These are phyloP conservation scores for Macrolepiota fuliginosa DNA, from an alignment of 768 basidiomycete genomes.

Conservation along the genomic window DNA sequence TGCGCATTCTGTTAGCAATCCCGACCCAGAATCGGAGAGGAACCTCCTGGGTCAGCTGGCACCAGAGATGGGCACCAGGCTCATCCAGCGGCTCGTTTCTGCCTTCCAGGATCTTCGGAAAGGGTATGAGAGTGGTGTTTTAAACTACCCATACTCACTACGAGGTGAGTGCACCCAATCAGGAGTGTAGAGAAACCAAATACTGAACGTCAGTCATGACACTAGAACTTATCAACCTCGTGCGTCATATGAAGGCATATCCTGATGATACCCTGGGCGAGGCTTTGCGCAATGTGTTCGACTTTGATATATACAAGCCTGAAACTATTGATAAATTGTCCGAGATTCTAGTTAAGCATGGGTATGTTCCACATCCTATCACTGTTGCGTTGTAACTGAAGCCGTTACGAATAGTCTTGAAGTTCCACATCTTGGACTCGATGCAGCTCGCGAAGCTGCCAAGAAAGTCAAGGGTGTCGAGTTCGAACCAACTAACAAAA, in stretches of 20 bases:
- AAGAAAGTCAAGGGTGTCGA: conserved; percentile 54
- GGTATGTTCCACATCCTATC: conserved; percentile 32
- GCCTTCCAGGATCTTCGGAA: conserved; percentile 62
- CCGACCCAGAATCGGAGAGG: conserved; percentile 63
- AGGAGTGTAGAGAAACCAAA: background rate
- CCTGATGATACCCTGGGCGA: conserved; percentile 56
- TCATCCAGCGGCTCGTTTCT: conserved; percentile 54
- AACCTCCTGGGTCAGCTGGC: conserved; percentile 59
- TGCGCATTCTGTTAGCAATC: conserved; percentile 63
- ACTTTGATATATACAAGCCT: conserved; percentile 66
- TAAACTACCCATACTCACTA: conserved; percentile 69
- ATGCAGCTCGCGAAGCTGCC: conserved; percentile 52
- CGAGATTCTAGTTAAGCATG: conserved; percentile 57
- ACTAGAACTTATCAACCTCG: conserved; percentile 62
- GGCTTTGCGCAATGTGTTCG: conserved; percentile 63
- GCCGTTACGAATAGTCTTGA: conserved; percentile 34
- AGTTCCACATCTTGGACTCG: conserved; percentile 53
- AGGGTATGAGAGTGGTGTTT: conserved; percentile 52
- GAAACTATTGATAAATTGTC: conserved; percentile 62
- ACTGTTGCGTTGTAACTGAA: background rate
- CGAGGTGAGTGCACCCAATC: conserved; percentile 39
- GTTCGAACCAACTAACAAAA: conserved; percentile 55
- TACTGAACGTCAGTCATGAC: background rate
- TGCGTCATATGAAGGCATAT: conserved; percentile 61
- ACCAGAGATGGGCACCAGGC: conserved; percentile 53